phyloP scores from a whole-genome alignment of 1,139 yeast species.

The Suhomyces yuchorum region DNA sequence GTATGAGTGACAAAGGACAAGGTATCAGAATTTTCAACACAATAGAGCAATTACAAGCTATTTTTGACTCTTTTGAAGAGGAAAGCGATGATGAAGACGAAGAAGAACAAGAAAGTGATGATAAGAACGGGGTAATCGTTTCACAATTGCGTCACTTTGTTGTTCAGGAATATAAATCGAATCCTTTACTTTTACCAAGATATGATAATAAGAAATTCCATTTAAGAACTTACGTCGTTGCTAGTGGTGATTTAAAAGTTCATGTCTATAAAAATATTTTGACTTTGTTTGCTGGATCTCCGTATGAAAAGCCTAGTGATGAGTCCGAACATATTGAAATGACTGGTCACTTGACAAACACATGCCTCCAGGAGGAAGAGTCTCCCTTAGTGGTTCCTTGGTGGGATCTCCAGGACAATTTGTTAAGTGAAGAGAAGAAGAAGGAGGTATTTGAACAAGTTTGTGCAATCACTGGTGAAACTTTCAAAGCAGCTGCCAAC shows the following conservation, averaged over 20 bases:
- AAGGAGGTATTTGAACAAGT: slow-evolving; percentile 54
- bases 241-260: slow-evolving; percentile 72
- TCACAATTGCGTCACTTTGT: slow-evolving; percentile 90
- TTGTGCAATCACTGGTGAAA: slow-evolving; percentile 61
- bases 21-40: slow-evolving; percentile 84
- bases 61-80: slow-evolving; percentile 85
- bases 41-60: slow-evolving; percentile 73
- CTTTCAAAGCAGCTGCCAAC: slow-evolving; percentile 79
- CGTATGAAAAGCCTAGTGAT: slow-evolving; percentile 46
- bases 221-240: slow-evolving; percentile 80
- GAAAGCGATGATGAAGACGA: slow-evolving; percentile 59
- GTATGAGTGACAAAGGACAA: slow-evolving; percentile 97
- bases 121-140: slow-evolving; percentile 64
- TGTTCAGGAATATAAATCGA: slow-evolving; percentile 73
- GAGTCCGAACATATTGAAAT: slow-evolving; percentile 44
- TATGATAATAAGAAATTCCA: slow-evolving; percentile 83
- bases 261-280: slow-evolving; percentile 78
- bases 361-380: slow-evolving; percentile 73
- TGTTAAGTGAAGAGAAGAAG: slow-evolving; percentile 39
- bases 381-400: slow-evolving; percentile 64
- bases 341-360: slow-evolving; percentile 84
- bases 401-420: slow-evolving; percentile 51
- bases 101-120: slow-evolving; percentile 35
- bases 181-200: slow-evolving; percentile 64
- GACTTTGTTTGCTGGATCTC: slow-evolving; percentile 70